Evolutionary conservation across 1,139 yeast species (phyloP), one percentile per base, ranked within the genome.

Genomic region (Candida sp.): DNA sequence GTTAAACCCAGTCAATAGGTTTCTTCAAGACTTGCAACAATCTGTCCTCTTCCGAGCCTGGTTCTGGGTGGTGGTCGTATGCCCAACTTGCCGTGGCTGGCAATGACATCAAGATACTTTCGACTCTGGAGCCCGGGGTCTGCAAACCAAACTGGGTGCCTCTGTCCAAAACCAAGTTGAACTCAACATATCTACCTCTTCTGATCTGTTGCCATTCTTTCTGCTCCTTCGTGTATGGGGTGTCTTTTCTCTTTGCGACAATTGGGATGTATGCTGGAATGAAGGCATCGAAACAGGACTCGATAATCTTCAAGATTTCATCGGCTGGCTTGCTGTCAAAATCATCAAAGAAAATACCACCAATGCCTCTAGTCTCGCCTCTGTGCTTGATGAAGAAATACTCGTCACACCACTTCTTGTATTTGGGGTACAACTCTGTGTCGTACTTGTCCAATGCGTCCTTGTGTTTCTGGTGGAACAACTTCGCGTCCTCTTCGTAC

Each of bases 291-390:
- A 93, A 88, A 63, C 94, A 87, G 53, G 86, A 84, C 65, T 88
- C 90, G 42, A 89, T 88, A 63, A 94, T 84, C 56, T 79, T 73
- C 60, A 90, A 77, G 56, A 92, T 80, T 52, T 83, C 86, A 56
- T 85, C 85, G 8, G 98, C 90, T 38, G 86, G 84, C 61, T 84
- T 81, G 55, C 82, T 81, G 62, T 90, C 93, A 61, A 87, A 81
- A 69, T 94, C 99, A 67, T 94, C 99, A 67, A 91, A 94, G 78
- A 94, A 94, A 54, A 94, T 93, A 53, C 99, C 99, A 48, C 99
- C 99, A 59, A 94, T 78, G 54, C 99, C 99, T 70, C 99, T 83
- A 43, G 91, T 79, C 72, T 94, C 99, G 54, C 81, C 75, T 67
- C 99, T 82, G 75, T 93, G 98, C 55, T 87, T 83, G 70, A 93